Conservation (phyloP, 23 red algal genomes). For the Gracilaria caudata region DNA sequence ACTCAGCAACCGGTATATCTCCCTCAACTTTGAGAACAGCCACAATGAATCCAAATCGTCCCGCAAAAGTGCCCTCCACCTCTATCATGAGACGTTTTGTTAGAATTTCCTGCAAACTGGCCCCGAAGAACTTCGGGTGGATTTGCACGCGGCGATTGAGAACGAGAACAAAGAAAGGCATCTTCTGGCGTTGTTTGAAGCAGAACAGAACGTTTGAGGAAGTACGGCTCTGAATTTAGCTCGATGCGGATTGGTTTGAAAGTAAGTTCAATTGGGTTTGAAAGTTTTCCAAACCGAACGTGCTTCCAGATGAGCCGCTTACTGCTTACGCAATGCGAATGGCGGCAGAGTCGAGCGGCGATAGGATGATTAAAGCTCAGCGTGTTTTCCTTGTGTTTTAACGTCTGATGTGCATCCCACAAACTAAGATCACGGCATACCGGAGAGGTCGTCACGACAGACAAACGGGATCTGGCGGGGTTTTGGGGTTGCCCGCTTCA, state of each 20-base stretch:
- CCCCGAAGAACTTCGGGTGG: constrained; percentile 80
- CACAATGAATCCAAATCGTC: constrained; percentile 86
- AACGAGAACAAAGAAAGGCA: constrained; percentile 87
- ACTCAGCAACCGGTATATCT: constrained; percentile 74
- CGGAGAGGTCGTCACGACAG: too few species aligned
- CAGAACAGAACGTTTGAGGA: background rate
- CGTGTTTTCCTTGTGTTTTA: too few species aligned
- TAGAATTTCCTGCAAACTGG: constrained; percentile 75
- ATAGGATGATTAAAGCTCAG: too few species aligned
- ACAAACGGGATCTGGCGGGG: too few species aligned
- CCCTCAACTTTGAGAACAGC: constrained; percentile 78
- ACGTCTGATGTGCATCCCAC: background rate
- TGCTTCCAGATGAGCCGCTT: background rate
- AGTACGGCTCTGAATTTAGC: background rate
- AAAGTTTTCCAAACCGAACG: background rate
- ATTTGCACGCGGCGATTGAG: constrained; percentile 76
- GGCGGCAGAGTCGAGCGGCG: too few species aligned
- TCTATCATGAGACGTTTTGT: constrained; percentile 82
- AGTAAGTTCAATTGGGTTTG: background rate
- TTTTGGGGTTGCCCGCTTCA: too few species aligned
- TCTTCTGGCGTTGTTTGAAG: constrained; percentile 6
- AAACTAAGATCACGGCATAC: too few species aligned
- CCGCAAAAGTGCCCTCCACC: constrained; percentile 88
- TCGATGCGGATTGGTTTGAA: background rate
- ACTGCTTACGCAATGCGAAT: too few species aligned